Conservation (phyloP, 2,329 filamentous ascomycete species). For the Aspergillus neotritici region DNA sequence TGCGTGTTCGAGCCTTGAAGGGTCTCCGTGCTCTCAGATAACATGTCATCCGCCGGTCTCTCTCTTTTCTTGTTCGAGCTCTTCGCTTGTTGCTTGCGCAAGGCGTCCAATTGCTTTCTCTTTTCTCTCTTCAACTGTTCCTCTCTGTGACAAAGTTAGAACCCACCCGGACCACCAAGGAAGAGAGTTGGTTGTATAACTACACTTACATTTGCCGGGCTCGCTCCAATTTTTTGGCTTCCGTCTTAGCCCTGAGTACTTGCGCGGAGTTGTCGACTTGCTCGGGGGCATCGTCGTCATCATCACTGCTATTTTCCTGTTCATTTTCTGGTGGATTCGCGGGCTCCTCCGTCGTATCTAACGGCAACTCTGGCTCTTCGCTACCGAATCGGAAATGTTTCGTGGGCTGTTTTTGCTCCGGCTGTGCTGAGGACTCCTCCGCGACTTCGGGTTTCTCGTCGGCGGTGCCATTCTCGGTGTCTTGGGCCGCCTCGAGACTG, state of each 20-base stretch:
- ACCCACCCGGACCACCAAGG: neutral
- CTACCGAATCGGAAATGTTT: constrained; percentile 39
- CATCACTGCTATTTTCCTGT: constrained; percentile 28
- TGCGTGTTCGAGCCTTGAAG: constrained; percentile 35
- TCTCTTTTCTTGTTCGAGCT: constrained; percentile 25
- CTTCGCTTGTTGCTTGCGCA: constrained; percentile 37
- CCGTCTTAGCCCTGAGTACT: constrained; percentile 32
- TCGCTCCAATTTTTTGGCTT: constrained; percentile 35
- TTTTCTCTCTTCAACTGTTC: constrained; percentile 37
- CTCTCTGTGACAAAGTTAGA: constrained; percentile 29
- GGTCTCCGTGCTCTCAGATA: constrained; percentile 39
- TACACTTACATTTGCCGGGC: constrained; percentile 32
- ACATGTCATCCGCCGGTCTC: constrained; percentile 27
- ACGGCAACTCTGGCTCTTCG: constrained; percentile 32
- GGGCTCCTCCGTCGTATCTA: constrained; percentile 17
- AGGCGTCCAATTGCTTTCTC: constrained; percentile 36
- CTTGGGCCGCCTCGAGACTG: constrained; percentile 17
- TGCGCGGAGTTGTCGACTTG: constrained; percentile 37
- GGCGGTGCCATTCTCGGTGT: constrained; percentile 10
- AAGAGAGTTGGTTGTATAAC: neutral
- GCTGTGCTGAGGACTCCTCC: constrained; percentile 9
- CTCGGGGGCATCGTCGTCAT: constrained; percentile 40
- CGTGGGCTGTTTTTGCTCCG: constrained; percentile 13
- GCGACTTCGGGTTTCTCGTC: constrained; percentile 4
- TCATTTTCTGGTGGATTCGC: constrained; percentile 19